Evolutionary conservation across 2,329 filamentous ascomycete genomes (phyloP), one percentile per base, ranked within the genome.

Genomic region (Hypocreales sp.): DNA sequence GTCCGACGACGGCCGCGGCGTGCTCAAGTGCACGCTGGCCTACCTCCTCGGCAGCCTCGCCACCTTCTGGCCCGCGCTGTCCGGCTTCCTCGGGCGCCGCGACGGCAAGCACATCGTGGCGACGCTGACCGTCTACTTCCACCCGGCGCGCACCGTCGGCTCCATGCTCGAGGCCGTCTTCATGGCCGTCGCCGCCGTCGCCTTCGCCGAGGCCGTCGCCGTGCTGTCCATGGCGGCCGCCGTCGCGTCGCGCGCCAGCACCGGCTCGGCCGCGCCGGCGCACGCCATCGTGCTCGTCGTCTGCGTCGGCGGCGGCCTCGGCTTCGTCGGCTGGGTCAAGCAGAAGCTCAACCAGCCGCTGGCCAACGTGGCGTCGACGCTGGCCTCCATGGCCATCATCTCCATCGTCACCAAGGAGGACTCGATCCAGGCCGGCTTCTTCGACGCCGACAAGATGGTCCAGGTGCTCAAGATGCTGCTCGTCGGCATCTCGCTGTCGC

Each of bases 21-120:
- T 93, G 28, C 58, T 94, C 42, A 94, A 94, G 54, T 94, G 84
- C 58, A 86, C 83, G 18, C 55, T 94, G 34, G 87, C 86, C 24
- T 94, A 94, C 53, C 58, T 92, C 4, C 53, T 94, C 19, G 87
- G 81, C 12, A 92, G 81, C 39, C 60, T 92, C 50, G 83, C 77
- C 20, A 94, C 86, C 0, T 90, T 93, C 41, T 74, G 82, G 35
- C 69, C 76, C 3, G 65, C 67, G 3, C 62, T 93, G 30, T 75
- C 83, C 11, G 57, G 63, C 7, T 69, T 84, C 31, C 60, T 94
- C 11, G 87, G 87, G 8, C 65, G 76, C 36, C 79, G 84, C 45
- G 86, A 93, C 53, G 83, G 83, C 27, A 94, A 94, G 47, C 87
- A 94, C 52, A 76, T 93, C 45, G 83, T 93, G 27, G 84, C 84